These are phyloP conservation scores for Cynara cardunculus DNA, from an alignment of 129 eudicot species.

Conservation along the genomic window DNA sequence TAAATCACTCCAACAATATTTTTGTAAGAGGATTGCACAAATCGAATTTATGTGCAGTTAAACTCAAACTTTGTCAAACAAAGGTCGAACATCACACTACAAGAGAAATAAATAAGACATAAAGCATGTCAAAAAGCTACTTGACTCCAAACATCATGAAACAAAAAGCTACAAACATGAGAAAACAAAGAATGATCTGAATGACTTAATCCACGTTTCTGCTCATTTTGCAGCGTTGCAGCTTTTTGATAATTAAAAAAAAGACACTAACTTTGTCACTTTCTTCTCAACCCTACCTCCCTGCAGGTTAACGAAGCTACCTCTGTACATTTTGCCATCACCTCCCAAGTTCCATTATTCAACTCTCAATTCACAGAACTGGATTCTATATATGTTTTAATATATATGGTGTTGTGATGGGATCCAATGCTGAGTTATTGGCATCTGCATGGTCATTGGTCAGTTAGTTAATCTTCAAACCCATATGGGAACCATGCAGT, in stretches of 20 bases:
- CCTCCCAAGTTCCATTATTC: not conserved
- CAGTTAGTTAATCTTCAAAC: slow-evolving; percentile 30
- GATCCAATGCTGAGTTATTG: slow-evolving; percentile 13
- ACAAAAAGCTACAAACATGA: slow-evolving; percentile 23
- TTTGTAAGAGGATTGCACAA: too few species aligned
- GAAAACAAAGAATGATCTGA: slow-evolving; percentile 19
- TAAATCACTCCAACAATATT: too few species aligned
- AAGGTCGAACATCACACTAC: too few species aligned
- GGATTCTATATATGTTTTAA: not conserved
- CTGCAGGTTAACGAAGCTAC: slow-evolving; percentile 20
- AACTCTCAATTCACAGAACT: not conserved
- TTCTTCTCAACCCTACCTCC: slow-evolving; percentile 26
- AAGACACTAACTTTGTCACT: slow-evolving; percentile 32
- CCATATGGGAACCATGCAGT: slow-evolving; percentile 66
- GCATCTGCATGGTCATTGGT: slow-evolving; percentile 9
- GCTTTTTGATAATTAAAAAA: slow-evolving; percentile 26
- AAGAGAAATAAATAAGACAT: not conserved
- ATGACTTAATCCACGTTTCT: slow-evolving; percentile 21
- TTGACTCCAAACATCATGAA: slow-evolving; percentile 13
- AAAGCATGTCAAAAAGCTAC: slow-evolving; percentile 20
- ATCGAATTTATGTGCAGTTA: too few species aligned
- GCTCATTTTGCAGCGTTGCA: slow-evolving; percentile 22
- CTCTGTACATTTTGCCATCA: slow-evolving; percentile 32
- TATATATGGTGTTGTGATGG: slow-evolving; percentile 20
- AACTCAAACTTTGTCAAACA: too few species aligned